A percentile compares a stretch with the other conserved stretches of the same genome.
These are phyloP conservation scores for Hanseniaspora meyeri DNA, from an alignment of 805 yeast genomes.

Conservation along the genomic window DNA sequence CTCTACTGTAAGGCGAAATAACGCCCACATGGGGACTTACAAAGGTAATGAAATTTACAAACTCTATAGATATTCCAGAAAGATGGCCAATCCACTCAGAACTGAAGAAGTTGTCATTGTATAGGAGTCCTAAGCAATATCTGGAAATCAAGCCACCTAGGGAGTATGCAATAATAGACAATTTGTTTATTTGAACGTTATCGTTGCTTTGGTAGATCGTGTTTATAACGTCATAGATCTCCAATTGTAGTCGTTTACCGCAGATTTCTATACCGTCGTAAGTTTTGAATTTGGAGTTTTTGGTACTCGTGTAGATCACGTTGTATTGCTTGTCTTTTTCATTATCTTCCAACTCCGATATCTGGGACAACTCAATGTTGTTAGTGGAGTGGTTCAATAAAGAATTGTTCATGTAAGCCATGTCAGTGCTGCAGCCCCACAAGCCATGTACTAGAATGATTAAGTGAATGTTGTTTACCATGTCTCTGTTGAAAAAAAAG, in stretches of 20 bases:
- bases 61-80: constrained; percentile 31
- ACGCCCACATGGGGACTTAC: constrained; percentile 62
- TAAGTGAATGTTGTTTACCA: constrained; percentile 32
- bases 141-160: constrained; percentile 74
- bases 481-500: neutral
- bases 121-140: constrained; percentile 61
- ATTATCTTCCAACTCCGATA: constrained; percentile 19
- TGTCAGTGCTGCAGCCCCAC: constrained; percentile 68
- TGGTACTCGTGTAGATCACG: neutral
- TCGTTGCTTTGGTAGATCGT: constrained; percentile 17
- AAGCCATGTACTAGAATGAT: constrained; percentile 55
- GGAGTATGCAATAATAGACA: constrained; percentile 73
- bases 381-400: constrained; percentile 18
- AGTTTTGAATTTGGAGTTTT: constrained; percentile 31
- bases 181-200: constrained; percentile 35
- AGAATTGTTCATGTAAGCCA: constrained; percentile 46
- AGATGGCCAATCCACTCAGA: neutral
- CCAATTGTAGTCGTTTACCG: constrained; percentile 62
- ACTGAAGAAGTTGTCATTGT: constrained; percentile 41
- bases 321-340: constrained; percentile 46
- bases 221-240: constrained; percentile 37
- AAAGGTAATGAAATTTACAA: constrained; percentile 50
- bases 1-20: constrained; percentile 51
- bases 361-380: neutral
- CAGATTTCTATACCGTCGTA: constrained; percentile 82